Conservation (phyloP, 2,329 filamentous ascomycete species). For the Alternaria atra region DNA sequence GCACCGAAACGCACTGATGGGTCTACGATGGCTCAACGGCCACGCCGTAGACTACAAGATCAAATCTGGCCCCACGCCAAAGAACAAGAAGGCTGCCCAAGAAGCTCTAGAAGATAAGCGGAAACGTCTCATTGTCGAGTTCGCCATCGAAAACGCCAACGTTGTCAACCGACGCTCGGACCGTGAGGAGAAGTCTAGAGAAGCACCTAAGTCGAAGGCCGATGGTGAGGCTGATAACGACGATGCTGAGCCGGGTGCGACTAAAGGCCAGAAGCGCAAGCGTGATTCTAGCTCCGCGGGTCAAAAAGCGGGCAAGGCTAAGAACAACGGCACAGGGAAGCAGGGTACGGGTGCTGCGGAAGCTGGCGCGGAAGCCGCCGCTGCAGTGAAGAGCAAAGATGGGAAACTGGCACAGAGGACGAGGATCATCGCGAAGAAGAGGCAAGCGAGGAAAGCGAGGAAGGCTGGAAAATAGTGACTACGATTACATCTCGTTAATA, state of each 20-base stretch:
- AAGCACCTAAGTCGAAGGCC: constrained; percentile 49
- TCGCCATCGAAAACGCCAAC: constrained; percentile 97
- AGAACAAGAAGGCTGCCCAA: constrained; percentile 48
- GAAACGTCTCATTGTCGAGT: constrained; percentile 92
- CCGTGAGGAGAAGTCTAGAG: constrained; percentile 65
- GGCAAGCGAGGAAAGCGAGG: constrained; percentile 72
- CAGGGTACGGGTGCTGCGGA: constrained; percentile 32
- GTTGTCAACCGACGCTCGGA: constrained; percentile 83
- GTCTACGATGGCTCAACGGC: constrained; percentile 90
- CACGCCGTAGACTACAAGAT: constrained; percentile 65
- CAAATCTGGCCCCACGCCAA: constrained; percentile 55
- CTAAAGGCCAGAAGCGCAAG: constrained; percentile 51
- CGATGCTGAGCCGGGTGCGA: constrained; percentile 19
- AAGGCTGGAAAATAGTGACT: constrained; percentile 63
- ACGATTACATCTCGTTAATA: constrained; percentile 4
- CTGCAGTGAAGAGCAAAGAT: constrained; percentile 47
- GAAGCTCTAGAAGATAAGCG: constrained; percentile 74
- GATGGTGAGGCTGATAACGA: constrained; percentile 22
- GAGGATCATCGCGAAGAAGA: constrained; percentile 85
- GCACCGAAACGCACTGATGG: constrained; percentile 94
- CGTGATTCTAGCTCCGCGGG: constrained; percentile 36
- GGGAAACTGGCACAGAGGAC: constrained; percentile 68
- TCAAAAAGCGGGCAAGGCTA: constrained; percentile 21
- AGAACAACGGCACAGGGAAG: constrained; percentile 20
- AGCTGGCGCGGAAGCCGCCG: constrained; percentile 18